phyloP scores from a whole-genome alignment of 139 green algal genomes.

The Chlamydomonas incerta region DNA sequence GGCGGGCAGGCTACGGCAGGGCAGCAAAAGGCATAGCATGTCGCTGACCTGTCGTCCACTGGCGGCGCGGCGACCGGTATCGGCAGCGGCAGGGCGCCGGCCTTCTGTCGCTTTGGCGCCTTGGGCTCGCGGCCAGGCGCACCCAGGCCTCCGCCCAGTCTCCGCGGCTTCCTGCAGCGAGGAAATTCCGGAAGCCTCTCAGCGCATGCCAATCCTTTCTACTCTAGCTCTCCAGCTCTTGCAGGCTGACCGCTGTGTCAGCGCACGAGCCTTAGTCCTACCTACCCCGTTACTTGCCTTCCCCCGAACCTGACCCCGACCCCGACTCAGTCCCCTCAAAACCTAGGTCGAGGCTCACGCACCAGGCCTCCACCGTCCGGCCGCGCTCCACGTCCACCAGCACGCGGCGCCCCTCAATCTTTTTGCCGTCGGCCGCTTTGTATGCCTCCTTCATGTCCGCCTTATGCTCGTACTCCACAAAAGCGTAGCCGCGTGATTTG shows the following conservation, averaged over 20 bases:
- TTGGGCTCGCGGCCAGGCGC: slow-evolving; percentile 75
- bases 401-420: slow-evolving; percentile 82
- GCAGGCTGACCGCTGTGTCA: no score
- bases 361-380: slow-evolving; percentile 90
- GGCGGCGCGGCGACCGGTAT: background rate
- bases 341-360: no score
- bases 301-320: no score
- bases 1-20: no score
- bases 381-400: slow-evolving; percentile 92
- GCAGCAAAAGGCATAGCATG: background rate
- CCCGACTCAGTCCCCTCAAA: no score
- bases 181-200: no score
- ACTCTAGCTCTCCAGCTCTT: no score
- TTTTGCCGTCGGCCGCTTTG: slow-evolving; percentile 85
- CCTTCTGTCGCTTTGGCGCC: slow-evolving; percentile 61
- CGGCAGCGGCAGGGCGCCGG: background rate
- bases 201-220: no score
- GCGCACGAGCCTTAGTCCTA: no score
- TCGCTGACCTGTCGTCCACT: slow-evolving; percentile 35
- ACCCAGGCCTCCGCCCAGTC: slow-evolving; percentile 85
- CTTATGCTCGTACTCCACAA: slow-evolving; percentile 94
- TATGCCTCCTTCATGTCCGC: slow-evolving; percentile 95
- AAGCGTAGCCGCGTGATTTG: slow-evolving; percentile 89
- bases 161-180: slow-evolving; percentile 70
- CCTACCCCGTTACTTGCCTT: no score